Evolutionary conservation across 202 grass and related monocot genomes (phyloP).

Genomic region (Zoysia matrella): DNA sequence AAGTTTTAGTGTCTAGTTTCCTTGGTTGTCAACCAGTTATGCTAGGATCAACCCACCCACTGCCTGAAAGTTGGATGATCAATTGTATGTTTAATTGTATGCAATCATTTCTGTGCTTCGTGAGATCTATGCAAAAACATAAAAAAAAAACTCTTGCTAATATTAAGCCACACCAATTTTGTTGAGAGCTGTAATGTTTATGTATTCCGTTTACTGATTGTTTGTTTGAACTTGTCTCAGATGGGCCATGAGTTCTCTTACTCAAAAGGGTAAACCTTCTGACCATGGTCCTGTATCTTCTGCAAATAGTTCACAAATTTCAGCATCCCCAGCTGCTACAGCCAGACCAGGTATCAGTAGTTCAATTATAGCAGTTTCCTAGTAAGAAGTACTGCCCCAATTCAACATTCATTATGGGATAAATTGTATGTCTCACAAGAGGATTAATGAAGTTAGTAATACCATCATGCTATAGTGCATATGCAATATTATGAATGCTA

Average conservation of each 20-base stretch:
- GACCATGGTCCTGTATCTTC: slow-evolving; percentile 73
- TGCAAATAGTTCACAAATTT: slow-evolving; percentile 62
- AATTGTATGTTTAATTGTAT: slow-evolving; percentile 18
- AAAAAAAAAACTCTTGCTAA: neutral
- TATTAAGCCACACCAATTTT: neutral
- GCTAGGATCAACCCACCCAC: too few relatives aligned
- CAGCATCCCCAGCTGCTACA: slow-evolving; percentile 55
- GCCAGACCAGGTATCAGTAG: slow-evolving; percentile 60
- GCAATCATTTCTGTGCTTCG: neutral
- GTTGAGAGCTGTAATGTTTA: slow-evolving; percentile 5
- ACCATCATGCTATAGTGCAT: neutral
- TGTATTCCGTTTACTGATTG: slow-evolving; percentile 27
- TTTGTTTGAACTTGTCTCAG: slow-evolving; percentile 53
- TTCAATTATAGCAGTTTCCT: slow-evolving; percentile 20
- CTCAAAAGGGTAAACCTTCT: slow-evolving; percentile 85
- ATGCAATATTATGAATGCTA: slow-evolving; percentile 1
- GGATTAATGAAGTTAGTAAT: slow-evolving; percentile 13
- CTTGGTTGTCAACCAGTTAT: slow-evolving; percentile 26
- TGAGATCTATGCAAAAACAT: neutral
- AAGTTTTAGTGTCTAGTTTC: neutral
- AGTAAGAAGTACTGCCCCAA: neutral
- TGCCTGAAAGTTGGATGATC: neutral
- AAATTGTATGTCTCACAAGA: slow-evolving; percentile 14
- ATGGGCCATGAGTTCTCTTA: slow-evolving; percentile 99
- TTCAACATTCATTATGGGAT: slow-evolving; percentile 33